Evolutionary conservation across 2,329 filamentous ascomycete genomes (phyloP), one percentile per base, ranked within the genome.

Genomic region (Sclerotiophoma versabilis): DNA sequence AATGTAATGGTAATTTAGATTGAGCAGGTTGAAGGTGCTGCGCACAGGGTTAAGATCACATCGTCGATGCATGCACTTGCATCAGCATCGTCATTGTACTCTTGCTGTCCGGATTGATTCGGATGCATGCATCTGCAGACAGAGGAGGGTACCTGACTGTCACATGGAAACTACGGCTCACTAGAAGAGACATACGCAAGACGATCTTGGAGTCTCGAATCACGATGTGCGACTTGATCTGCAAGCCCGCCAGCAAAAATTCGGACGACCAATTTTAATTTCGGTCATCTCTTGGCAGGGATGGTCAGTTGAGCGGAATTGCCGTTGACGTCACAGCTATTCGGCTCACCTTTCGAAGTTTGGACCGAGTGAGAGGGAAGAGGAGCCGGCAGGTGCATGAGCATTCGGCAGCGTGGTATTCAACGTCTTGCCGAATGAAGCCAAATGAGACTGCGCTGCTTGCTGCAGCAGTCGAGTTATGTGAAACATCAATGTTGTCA

Each of bases 241-340:
- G 37, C 50, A 54, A 23, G 34, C 6, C 44, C 15, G 26, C 22
- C 17, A 37, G 38, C 32, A 44, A 47, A 42, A 29, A 20, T 26
- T 19, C n/a, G 9, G 2, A 30, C 9, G 37, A 22, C 44, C 44
- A 54, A 25, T 54, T 48, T 48, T 48, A 32, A 54, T 54, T 26
- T 54, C 32, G 43, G 38, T 20, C 32, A 27, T n/a, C 8, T 25
- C 44, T 54, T 48, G 44, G 50, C 50, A 54, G 44, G 38, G 50
- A 12, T 48, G 23, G 15, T 42, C 11, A 15, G n/a, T 41, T 11
- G 42, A 29, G 27, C 7, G 17, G 14, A 15, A 26, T 14, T n/a
- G 29, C 46, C 23, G n/a, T 48, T 44, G 50, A 54, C 50, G 50
- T 54, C 50, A 54, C 37, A n/a, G 3, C 15, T 25, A 33, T 27